A percentile compares a stretch with the other conserved stretches of the same genome.
These are phyloP conservation scores for Coprinellus aureogranulatus DNA, from an alignment of 768 basidiomycete genomes.

Conservation along the genomic window DNA sequence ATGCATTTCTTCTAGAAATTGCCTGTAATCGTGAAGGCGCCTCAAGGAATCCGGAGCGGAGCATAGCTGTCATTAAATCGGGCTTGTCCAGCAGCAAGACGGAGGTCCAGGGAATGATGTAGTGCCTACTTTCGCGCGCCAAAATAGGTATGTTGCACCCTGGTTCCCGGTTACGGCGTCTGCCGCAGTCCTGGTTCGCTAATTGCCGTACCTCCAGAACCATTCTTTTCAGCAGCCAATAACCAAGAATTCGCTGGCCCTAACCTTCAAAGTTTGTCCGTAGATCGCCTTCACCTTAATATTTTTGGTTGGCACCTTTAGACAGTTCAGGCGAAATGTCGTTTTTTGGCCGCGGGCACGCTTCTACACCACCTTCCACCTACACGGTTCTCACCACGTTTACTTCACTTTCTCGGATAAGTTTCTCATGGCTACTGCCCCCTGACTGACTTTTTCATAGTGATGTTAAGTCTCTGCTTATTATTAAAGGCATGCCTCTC, in stretches of 20 bases:
- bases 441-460: neutral
- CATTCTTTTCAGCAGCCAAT: neutral
- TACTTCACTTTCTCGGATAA: neutral
- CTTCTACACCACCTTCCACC: neutral
- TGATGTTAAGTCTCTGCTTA: conserved; percentile 1
- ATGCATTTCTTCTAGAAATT: too few species aligned
- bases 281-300: neutral
- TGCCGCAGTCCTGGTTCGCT: conserved; percentile 23
- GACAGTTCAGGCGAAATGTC: neutral
- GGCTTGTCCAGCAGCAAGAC: too few species aligned
- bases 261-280: neutral
- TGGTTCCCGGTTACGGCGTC: conserved; percentile 19
- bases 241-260: neutral
- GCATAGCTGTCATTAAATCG: too few species aligned
- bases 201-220: conserved; percentile 15
- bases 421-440: neutral
- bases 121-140: conserved; percentile 15
- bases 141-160: conserved; percentile 22
- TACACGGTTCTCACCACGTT: conserved; percentile 2
- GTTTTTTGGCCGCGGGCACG: neutral
- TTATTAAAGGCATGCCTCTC: conserved; percentile 5
- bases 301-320: neutral
- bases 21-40: too few species aligned
- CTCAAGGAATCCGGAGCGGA: too few species aligned
- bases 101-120: neutral